Base-by-base conservation (phyloP, 1,284 basidiomycete genomes). In the Phellopilus nigrolimitatus region DNA sequence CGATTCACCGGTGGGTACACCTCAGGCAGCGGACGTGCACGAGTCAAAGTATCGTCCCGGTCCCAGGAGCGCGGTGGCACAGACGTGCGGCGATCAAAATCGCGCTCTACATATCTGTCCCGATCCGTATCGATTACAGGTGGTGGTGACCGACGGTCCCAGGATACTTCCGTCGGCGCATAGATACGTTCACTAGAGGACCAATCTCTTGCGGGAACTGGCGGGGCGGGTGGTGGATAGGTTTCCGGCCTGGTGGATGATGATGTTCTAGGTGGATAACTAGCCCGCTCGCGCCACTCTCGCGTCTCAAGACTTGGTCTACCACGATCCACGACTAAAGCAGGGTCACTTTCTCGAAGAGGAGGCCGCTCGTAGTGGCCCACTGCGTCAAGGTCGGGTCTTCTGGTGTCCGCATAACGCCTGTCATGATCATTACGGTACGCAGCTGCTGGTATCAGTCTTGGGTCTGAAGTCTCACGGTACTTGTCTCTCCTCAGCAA, bases 51-150 rank as follows among this genome's bases (percentile, higher is more conserved):
- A 19, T 52, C 49, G 17, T 48, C 50, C 21, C 54, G 39, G 34
- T 56, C 54, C 54, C 54, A 56, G 5, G 54, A 52, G 43, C 49
- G 53, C 9, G 48, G 53, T 10, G 33, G 45, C 24, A 34, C 10
- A 13, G 30, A 25, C 28, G 49, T n/a, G 21, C 39, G 51, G n/a
- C 51, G 51, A 10, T 48, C 51, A n/a, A 27, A 17, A 24, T 53
- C 45, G 10, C 51, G 38, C 25, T 48, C 33, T 17, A 22, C 15
- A 24, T 51, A 46, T 38, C 38, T 47, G 22, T 50, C 43, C 27
- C 47, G 24, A 15, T 40, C 40, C 21, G 15, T 12, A 28, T 47
- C 33, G 24, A 28, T 17, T 9, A 17, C 6, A n/a, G 45, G 33
- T 8, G 28, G 42, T 19, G 42, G 10, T 1, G 28, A 21, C 12